Evolutionary conservation across 371 early-diverging fungal species (phyloP).

Genomic region (Quaeritorhiza haematococci): DNA sequence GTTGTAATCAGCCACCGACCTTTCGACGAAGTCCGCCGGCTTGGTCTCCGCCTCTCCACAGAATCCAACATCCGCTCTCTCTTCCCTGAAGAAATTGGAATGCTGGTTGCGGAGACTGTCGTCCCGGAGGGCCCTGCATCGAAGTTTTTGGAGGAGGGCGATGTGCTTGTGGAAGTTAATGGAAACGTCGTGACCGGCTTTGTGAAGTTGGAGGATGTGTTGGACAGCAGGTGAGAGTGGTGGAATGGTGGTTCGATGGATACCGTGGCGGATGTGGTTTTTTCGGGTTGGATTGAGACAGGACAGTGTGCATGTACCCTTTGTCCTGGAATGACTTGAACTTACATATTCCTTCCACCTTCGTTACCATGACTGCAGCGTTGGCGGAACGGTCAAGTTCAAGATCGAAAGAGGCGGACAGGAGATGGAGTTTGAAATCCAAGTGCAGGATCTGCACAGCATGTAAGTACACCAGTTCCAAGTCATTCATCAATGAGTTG

Average conservation of each 20-base stretch:
- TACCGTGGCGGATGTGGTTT: no score
- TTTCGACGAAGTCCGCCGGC: conserved; percentile 43
- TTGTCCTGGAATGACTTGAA: no score
- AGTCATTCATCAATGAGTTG: background rate
- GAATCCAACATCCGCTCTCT: conserved; percentile 66
- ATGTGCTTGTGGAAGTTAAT: conserved; percentile 77
- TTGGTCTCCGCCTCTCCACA: conserved; percentile 44
- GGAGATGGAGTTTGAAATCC: conserved; percentile 45
- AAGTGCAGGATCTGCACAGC: conserved; percentile 70
- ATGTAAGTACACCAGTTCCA: conserved; percentile 31
- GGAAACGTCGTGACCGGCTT: conserved; percentile 76
- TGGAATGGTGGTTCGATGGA: no score
- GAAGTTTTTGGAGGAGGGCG: conserved; percentile 74
- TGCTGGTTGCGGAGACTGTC: conserved; percentile 78
- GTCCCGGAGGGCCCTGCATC: conserved; percentile 80
- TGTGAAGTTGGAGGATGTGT: conserved; percentile 67
- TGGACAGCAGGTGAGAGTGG: conserved; percentile 53
- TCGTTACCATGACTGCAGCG: conserved; percentile 14
- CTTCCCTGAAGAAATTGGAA: conserved; percentile 78
- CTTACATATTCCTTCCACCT: background rate
- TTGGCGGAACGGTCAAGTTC: conserved; percentile 55
- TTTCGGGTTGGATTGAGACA: no score
- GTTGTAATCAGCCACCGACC: conserved; percentile 25
- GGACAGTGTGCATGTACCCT: no score
- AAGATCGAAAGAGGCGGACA: conserved; percentile 67